Percentiles rank a stretch among this genome's conserved stretches.
These are phyloP conservation scores for Ustilago hordei DNA, from an alignment of 1,284 basidiomycete genomes.

Conservation along the genomic window DNA sequence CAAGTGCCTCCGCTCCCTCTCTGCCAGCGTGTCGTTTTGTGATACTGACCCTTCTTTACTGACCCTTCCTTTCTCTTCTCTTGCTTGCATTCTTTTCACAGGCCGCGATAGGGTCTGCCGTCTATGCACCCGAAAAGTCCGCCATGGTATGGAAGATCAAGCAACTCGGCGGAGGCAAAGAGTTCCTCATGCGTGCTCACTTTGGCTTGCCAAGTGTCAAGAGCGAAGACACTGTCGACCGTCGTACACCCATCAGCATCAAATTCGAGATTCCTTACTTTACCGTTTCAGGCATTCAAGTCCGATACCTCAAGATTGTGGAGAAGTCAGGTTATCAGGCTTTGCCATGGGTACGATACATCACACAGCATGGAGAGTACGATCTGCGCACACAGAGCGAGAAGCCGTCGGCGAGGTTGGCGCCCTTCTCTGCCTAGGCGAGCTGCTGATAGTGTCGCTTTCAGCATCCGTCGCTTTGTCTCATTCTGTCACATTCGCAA, in stretches of 20 bases:
- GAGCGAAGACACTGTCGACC: conserved; percentile 79
- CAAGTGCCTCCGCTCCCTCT: background rate
- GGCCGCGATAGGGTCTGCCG: conserved; percentile 63
- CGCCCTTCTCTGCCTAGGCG: conserved; percentile 55
- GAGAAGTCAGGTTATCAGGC: conserved; percentile 94
- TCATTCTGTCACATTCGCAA: background rate
- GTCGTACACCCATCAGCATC: conserved; percentile 92
- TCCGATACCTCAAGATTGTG: conserved; percentile 95
- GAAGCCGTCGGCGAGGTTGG: conserved; percentile 60
- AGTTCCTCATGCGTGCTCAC: conserved; percentile 69
- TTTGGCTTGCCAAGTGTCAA: conserved; percentile 69
- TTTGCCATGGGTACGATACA: conserved; percentile 77
- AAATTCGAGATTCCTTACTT: conserved; percentile 99
- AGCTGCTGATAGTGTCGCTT: background rate
- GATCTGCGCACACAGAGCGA: conserved; percentile 73
- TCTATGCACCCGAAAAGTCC: conserved; percentile 68
- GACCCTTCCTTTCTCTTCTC: background rate
- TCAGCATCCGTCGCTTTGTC: background rate
- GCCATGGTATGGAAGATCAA: conserved; percentile 70
- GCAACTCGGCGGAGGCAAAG: conserved; percentile 67
- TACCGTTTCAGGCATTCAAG: conserved; percentile 92
- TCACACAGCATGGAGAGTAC: conserved; percentile 91
- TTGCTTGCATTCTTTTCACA: background rate
- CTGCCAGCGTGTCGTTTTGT: background rate
- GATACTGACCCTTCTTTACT: background rate